Conservation (phyloP, 768 basidiomycete species). For the Suillus ampliporus region DNA sequence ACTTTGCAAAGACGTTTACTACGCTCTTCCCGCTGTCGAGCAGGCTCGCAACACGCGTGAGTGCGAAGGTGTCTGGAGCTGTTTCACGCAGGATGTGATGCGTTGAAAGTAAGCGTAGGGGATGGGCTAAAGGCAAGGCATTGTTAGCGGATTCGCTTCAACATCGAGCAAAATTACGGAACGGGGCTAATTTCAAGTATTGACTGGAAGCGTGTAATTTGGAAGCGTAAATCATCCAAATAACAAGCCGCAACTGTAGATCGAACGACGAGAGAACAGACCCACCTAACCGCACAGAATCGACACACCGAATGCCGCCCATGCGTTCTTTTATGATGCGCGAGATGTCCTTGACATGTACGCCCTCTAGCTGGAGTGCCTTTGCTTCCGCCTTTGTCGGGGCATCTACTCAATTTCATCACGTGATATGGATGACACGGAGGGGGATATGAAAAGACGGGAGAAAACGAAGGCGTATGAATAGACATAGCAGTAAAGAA, state of each 20-base stretch:
- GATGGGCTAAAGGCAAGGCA: background rate
- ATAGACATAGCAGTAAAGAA: too few relatives aligned
- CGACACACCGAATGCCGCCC: background rate
- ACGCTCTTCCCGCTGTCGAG: conserved; percentile 70
- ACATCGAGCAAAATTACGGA: background rate
- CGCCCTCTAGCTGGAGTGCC: conserved; percentile 31
- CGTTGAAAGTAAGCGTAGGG: conserved; percentile 53
- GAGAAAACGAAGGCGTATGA: background rate
- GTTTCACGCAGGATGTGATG: conserved; percentile 78
- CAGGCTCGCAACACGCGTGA: conserved; percentile 71
- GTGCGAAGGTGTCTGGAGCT: conserved; percentile 72
- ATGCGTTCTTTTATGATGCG: conserved; percentile 8
- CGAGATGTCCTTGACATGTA: conserved; percentile 39
- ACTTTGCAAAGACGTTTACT: conserved; percentile 56
- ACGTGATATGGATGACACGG: conserved; percentile 38
- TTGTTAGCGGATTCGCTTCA: background rate
- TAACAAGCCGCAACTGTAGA: background rate
- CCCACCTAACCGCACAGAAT: conserved; percentile 9
- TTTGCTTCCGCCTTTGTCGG: conserved; percentile 36
- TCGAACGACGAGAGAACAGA: background rate
- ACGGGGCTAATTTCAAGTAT: background rate
- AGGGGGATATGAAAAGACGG: background rate
- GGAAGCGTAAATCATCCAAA: background rate
- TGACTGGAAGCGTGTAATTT: background rate
- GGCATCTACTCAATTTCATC: conserved; percentile 40